These are phyloP conservation scores for Nemania abortiva DNA, from an alignment of 2,329 filamentous ascomycete species.

Conservation along the genomic window DNA sequence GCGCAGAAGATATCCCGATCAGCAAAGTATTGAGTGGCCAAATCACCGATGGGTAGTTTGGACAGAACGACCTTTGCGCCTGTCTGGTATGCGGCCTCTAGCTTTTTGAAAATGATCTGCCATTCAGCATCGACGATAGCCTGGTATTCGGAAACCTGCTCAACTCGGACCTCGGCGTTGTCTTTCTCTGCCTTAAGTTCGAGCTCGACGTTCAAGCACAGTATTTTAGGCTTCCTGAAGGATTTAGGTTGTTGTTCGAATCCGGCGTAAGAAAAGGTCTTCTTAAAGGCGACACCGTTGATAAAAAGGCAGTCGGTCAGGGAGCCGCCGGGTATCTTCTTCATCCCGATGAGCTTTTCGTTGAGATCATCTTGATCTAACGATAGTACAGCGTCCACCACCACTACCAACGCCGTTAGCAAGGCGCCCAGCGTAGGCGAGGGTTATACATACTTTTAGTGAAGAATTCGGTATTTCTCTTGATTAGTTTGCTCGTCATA, in stretches of 20 bases:
- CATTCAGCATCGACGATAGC: constrained; percentile 99
- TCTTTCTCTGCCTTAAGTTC: constrained; percentile 99
- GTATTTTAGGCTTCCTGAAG: constrained; percentile 94
- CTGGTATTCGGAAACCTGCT: constrained; percentile 99
- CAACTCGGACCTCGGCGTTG: constrained; percentile 97
- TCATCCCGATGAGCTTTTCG: constrained; percentile 97
- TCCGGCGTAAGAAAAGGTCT: constrained; percentile 98
- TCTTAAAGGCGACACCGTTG: constrained; percentile 99
- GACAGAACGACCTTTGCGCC: constrained; percentile 97
- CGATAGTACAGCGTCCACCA: constrained; percentile 94
- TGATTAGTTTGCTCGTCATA: constrained; percentile 99
- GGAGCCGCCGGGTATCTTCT: constrained; percentile 97
- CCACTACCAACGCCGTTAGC: constrained; percentile 71
- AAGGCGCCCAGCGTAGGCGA: background rate
- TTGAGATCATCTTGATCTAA: constrained; percentile 97
- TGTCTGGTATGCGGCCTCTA: constrained; percentile 92
- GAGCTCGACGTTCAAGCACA: constrained; percentile 96
- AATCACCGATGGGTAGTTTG: constrained; percentile 95
- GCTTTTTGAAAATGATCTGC: constrained; percentile 99
- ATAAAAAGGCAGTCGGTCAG: constrained; percentile 97
- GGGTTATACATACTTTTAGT: constrained; percentile 85
- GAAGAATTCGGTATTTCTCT: constrained; percentile 96
- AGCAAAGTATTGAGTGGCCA: constrained; percentile 97
- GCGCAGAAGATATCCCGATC: constrained; percentile 99
- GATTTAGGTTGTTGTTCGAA: constrained; percentile 99